Percentiles rank a stretch among this genome's conserved stretches.
These are phyloP conservation scores for Phalaenopsis aphrodite DNA, from an alignment of 106 monocot species.

Conservation along the genomic window DNA sequence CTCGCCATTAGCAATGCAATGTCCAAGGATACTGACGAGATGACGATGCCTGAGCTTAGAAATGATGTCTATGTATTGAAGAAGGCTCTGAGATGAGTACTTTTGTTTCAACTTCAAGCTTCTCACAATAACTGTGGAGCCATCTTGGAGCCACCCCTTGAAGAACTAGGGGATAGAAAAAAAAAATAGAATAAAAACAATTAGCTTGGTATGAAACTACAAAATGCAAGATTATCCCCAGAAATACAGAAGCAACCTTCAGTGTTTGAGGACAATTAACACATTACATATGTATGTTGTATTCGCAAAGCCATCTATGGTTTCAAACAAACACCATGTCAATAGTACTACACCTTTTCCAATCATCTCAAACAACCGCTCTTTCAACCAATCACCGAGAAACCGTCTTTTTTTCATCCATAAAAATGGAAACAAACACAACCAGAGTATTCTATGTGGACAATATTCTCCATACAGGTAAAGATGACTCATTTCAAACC, in stretches of 20 bases:
- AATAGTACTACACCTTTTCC: no score
- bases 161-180: slow-evolving; percentile 35
- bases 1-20: slow-evolving; percentile 41
- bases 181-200: neutral
- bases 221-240: neutral
- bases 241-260: neutral
- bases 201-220: neutral
- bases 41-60: slow-evolving; percentile 78
- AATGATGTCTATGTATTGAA: slow-evolving; percentile 57
- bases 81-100: slow-evolving; percentile 39
- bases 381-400: no score
- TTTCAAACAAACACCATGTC: no score
- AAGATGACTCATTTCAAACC: no score
- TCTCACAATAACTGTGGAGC: slow-evolving; percentile 48
- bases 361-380: no score
- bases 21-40: slow-evolving; percentile 83
- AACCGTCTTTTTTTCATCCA: no score
- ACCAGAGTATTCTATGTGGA: no score
- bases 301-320: no score
- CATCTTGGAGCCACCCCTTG: slow-evolving; percentile 59
- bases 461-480: no score
- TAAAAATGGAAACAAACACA: no score
- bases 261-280: no score
- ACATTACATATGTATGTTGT: no score
- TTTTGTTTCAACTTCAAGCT: slow-evolving; percentile 64